Evolutionary conservation across 306 rosid genomes (phyloP).

Genomic region (Leucaena leucocephala): DNA sequence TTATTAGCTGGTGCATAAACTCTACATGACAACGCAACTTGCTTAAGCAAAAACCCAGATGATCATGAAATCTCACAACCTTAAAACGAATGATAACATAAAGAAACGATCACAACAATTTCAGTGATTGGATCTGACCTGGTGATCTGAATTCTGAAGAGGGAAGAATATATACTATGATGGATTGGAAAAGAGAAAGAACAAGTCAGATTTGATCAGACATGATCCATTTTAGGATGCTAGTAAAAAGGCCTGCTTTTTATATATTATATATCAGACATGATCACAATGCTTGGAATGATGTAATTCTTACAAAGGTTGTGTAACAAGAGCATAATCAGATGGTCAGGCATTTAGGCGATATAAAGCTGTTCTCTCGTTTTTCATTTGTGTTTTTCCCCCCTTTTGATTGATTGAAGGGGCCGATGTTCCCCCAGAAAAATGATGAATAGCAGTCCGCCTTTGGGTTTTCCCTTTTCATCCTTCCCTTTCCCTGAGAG

Average conservation of each 20-base stretch:
- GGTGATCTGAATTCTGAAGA: not conserved
- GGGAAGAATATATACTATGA: conserved; percentile 18
- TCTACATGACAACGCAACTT: conserved; percentile 52
- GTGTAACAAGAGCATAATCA: too few relatives aligned
- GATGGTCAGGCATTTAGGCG: too few relatives aligned
- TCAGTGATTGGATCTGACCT: conserved; percentile 33
- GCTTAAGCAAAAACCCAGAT: conserved; percentile 30
- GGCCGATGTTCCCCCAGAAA: not conserved
- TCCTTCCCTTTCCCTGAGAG: not conserved
- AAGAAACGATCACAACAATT: conserved; percentile 33
- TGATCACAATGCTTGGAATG: not conserved
- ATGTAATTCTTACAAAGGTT: too few relatives aligned
- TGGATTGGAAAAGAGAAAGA: conserved; percentile 52
- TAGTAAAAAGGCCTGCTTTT: conserved; percentile 31
- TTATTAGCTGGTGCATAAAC: conserved; percentile 57
- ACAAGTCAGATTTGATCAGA: conserved; percentile 40
- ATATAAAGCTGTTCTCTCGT: not conserved
- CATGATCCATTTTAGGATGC: not conserved
- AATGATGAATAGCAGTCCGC: not conserved
- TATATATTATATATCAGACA: not conserved
- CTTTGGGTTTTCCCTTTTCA: not conserved
- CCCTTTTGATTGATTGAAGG: too few relatives aligned
- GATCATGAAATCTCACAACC: conserved; percentile 49
- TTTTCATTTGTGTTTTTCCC: not conserved
- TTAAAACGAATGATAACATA: conserved; percentile 47